These are phyloP conservation scores for Aspergillus carlsbadensis DNA, from an alignment of 495 filamentous ascomycete species.

Conservation along the genomic window DNA sequence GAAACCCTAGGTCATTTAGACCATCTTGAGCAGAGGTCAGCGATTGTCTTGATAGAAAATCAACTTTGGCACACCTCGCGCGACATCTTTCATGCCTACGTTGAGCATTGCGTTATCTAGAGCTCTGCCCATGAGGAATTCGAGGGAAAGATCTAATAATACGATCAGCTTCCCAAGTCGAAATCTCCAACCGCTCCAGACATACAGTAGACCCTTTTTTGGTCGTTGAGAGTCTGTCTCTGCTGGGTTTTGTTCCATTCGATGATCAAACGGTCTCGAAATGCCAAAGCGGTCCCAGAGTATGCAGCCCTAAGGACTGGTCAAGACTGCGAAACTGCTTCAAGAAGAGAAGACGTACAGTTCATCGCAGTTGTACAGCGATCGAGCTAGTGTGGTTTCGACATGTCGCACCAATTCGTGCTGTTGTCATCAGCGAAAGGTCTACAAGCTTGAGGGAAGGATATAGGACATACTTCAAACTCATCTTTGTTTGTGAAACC, in stretches of 20 bases:
- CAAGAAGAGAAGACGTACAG: constrained; percentile 33
- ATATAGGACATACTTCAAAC: constrained; percentile 54
- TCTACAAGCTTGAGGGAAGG: background rate
- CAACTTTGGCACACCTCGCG: constrained; percentile 55
- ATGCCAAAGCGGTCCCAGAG: constrained; percentile 82
- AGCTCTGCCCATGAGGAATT: constrained; percentile 95
- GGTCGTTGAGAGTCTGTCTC: constrained; percentile 83
- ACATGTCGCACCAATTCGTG: constrained; percentile 87
- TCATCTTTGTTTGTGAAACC: constrained; percentile 76
- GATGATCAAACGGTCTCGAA: constrained; percentile 88
- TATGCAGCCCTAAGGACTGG: constrained; percentile 68
- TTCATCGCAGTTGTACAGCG: constrained; percentile 98
- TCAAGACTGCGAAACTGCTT: background rate
- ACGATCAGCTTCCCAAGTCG: constrained; percentile 8
- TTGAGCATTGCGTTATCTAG: constrained; percentile 99
- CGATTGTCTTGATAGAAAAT: background rate
- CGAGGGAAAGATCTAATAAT: constrained; percentile 74
- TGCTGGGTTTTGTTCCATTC: constrained; percentile 99
- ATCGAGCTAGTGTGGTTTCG: constrained; percentile 93
- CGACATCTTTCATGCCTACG: constrained; percentile 80
- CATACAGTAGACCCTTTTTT: constrained; percentile 88
- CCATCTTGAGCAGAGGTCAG: constrained; percentile 54
- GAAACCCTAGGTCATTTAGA: constrained; percentile 85
- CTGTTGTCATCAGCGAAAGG: constrained; percentile 35
- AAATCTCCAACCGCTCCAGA: background rate